Evolutionary conservation across 805 yeast species (phyloP).

Genomic region (Brettanomyces bruxellensis): DNA sequence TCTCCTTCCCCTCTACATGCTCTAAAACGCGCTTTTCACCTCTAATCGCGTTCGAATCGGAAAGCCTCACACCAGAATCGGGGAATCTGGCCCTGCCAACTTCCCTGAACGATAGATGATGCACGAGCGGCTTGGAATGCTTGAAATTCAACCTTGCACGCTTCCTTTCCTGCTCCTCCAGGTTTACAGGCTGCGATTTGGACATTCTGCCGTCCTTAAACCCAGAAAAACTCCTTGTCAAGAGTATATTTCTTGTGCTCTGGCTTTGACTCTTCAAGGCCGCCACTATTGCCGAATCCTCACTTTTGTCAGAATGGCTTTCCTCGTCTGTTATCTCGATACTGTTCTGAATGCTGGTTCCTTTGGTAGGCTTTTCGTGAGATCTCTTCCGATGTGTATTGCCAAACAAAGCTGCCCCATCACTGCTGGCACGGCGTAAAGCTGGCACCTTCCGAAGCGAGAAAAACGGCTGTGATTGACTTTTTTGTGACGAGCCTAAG

Average conservation of each 20-base stretch:
- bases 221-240: too few species aligned
- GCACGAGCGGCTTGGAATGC: conserved; percentile 15
- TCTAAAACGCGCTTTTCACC: too few species aligned
- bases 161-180: not conserved
- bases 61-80: not conserved
- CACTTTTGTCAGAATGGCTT: not conserved
- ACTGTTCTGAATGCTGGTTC: too few species aligned
- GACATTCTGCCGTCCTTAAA: too few species aligned
- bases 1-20: too few species aligned
- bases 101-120: not conserved
- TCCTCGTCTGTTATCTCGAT: too few species aligned
- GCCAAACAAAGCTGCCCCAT: too few species aligned
- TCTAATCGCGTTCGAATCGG: not conserved
- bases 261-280: not conserved
- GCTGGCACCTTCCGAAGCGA: not conserved
- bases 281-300: not conserved
- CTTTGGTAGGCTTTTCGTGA: too few species aligned
- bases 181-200: not conserved
- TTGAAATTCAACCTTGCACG: conserved; percentile 7
- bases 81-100: too few species aligned
- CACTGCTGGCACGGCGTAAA: too few species aligned
- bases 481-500: not conserved
- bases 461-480: not conserved
- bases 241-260: not conserved
- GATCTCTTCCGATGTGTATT: too few species aligned